A percentile compares a stretch with the other conserved stretches of the same genome.
These are phyloP conservation scores for Fomitopsis betulina DNA, from an alignment of 1,284 basidiomycete species.

Conservation along the genomic window DNA sequence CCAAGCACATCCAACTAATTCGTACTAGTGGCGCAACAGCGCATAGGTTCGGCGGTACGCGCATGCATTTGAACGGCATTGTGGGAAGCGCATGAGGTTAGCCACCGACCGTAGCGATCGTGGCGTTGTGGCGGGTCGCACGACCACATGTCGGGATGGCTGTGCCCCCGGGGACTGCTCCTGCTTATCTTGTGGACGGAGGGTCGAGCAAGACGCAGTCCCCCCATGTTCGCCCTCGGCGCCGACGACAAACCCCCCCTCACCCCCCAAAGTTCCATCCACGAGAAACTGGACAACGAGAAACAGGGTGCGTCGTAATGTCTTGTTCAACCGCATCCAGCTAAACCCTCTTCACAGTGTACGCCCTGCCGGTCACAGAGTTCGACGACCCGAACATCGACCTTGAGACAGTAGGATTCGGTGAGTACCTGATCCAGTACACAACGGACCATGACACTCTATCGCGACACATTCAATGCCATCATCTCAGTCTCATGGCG, in stretches of 20 bases:
- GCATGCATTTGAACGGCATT: no score
- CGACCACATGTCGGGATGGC: not conserved
- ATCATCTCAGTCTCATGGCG: no score
- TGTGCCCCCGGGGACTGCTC: not conserved
- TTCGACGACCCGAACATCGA: slow-evolving; percentile 69
- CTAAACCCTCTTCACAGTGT: not conserved
- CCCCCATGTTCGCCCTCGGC: slow-evolving; percentile 25
- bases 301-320: slow-evolving; percentile 15
- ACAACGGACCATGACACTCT: not conserved
- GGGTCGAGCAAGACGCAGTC: slow-evolving; percentile 4
- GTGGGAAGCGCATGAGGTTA: no score
- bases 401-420: slow-evolving; percentile 31
- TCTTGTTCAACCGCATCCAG: not conserved
- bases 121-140: no score
- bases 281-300: slow-evolving; percentile 26
- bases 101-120: no score
- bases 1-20: no score
- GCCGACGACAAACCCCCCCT: slow-evolving; percentile 19
- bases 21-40: no score
- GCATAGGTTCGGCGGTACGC: no score
- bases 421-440: slow-evolving; percentile 18
- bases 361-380: slow-evolving; percentile 25
- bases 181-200: not conserved
- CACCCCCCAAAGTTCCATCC: slow-evolving; percentile 18
- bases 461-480: no score